These are phyloP conservation scores for Podospora pseudoanserina DNA, from an alignment of 495 filamentous ascomycete species.

Conservation along the genomic window DNA sequence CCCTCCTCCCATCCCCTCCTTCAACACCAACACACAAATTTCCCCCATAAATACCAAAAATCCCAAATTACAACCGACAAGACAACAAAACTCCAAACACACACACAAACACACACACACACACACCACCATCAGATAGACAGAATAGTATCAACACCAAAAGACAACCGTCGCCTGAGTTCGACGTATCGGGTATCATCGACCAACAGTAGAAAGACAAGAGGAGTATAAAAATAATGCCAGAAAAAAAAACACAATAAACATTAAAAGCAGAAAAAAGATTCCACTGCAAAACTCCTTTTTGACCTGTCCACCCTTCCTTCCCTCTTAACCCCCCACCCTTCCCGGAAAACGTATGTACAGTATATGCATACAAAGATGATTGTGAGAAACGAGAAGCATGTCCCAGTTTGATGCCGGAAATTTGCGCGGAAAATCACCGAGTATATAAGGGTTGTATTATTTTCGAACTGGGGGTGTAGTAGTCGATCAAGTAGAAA, in stretches of 20 bases:
- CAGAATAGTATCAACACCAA: neutral
- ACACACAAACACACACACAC: neutral
- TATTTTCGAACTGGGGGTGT: neutral
- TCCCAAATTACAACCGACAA: neutral
- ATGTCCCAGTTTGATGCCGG: neutral
- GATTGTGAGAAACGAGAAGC: neutral
- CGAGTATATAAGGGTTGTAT: neutral
- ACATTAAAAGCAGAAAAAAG: neutral
- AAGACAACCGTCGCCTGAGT: conserved; percentile 29
- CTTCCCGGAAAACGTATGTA: neutral
- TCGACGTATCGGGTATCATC: conserved; percentile 28
- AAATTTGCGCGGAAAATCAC: conserved; percentile 1
- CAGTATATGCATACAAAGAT: conserved; percentile 6
- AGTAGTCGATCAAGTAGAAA: neutral
- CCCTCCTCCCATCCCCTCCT: neutral
- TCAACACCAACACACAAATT: neutral
- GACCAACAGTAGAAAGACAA: conserved; percentile 13
- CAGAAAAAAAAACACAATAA: conserved; percentile 14
- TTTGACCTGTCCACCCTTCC: neutral
- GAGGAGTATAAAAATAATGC: neutral
- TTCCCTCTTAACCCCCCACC: neutral
- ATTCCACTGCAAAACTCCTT: neutral
- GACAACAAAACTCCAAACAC: neutral
- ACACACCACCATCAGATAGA: neutral
- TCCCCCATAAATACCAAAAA: neutral